Base-by-base conservation (phyloP, 805 yeast species). In the Saitoella complicata region DNA sequence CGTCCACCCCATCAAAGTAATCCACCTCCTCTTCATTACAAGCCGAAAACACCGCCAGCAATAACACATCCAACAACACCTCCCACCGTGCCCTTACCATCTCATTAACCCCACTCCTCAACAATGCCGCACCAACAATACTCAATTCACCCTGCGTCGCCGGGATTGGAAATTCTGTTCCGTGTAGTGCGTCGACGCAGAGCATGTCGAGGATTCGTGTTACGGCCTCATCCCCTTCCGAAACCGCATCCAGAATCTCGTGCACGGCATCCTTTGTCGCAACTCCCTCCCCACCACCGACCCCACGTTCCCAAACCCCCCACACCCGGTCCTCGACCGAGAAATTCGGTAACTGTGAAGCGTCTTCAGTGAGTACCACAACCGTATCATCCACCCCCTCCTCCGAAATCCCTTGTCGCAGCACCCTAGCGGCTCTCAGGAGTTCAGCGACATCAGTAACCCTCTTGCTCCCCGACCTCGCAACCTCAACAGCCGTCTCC, bases 381-480 rank as follows among this genome's bases (percentile, higher is more conserved):
- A 63, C 55, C 11, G 70, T 55, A 4, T 60, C 54, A 2, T 53
- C 48, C 3, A 67, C 49, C 1, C 65, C 60, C 8, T 64, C 64
- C 39, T 55, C 54, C 1, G 73, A 59, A 31, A 72, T 54, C 2
- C 66, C 60, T 1, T 58, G 51, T 29, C 66, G 61, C 53, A 73
- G 75, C 0, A 64, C 58, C n/a, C 62, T 51, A 31, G 69, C 48
- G 1, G 62, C 55, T 37, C 60, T 54, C 34, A 69, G 46, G 40
- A 60, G 60, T 39, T 48, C 50, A 11, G 29, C 33, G 12, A 32
- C 46, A 7, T 37, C 45, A 1, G 11, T 4, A 31, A 38, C 10
- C 29, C 42, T 32, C 9, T 37, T 13, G n/a, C 41, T 30, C 11
- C 38, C 32, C 10, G 40, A 30, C 29, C 59, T 58, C 9, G 58